Percentiles rank a stretch among this genome's conserved stretches.
Conservation (phyloP, 306 rosid genomes). For the Abrus precatorius region DNA sequence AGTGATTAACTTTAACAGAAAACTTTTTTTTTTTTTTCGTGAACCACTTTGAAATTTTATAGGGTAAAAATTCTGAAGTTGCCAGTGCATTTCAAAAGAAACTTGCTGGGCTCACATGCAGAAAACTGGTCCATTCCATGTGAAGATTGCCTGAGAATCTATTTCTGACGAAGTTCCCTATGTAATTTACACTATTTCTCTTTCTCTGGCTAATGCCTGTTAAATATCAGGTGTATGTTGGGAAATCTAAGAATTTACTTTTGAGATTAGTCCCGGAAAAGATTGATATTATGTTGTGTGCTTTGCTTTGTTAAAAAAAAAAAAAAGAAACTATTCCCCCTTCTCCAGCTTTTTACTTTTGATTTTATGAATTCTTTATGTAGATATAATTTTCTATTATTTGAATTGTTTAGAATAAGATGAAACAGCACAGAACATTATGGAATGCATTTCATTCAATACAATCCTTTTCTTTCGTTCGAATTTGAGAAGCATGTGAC, state of each 20-base stretch:
- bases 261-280: neutral
- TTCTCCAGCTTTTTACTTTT: neutral
- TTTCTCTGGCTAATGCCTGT: neutral
- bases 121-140: neutral
- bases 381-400: too few relatives aligned
- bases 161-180: neutral
- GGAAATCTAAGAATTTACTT: neutral
- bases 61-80: neutral
- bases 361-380: conserved; percentile 6
- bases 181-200: neutral
- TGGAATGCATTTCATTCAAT: too few relatives aligned
- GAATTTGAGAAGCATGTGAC: too few relatives aligned
- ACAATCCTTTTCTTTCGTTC: too few relatives aligned
- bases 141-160: neutral
- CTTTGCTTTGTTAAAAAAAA: neutral
- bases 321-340: too few relatives aligned
- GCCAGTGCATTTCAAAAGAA: conserved; percentile 6
- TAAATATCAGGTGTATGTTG: neutral
- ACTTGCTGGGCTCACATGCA: conserved; percentile 5
- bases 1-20: neutral
- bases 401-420: too few relatives aligned
- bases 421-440: too few relatives aligned
- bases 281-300: conserved; percentile 3
- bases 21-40: neutral
- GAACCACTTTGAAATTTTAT: neutral